Conservation (phyloP, 2,329 filamentous ascomycete genomes). For the Helotiales sp. region DNA sequence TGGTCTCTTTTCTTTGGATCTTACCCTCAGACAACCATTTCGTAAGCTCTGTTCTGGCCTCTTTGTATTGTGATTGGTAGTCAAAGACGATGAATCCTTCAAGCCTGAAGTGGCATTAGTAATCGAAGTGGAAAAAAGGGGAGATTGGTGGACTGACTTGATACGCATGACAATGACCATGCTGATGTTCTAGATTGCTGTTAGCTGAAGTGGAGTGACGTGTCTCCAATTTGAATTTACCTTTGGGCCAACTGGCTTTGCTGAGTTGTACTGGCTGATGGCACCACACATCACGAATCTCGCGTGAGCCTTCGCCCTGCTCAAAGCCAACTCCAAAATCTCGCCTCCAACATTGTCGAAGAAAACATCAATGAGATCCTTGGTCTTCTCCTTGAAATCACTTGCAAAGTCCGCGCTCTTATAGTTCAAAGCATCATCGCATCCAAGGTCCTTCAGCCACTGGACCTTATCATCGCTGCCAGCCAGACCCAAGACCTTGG, state of each 20-base stretch:
- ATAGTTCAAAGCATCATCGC: conserved; percentile 72
- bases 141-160: conserved; percentile 41
- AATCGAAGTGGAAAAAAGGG: not conserved
- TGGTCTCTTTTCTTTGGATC: conserved; percentile 72
- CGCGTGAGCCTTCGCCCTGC: conserved; percentile 63
- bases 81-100: conserved; percentile 78
- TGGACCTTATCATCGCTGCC: conserved; percentile 70
- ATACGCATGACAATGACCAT: conserved; percentile 60
- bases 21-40: conserved; percentile 75
- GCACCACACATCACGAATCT: conserved; percentile 74
- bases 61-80: conserved; percentile 60
- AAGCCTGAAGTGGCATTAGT: conserved; percentile 49
- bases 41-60: conserved; percentile 64
- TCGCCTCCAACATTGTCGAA: conserved; percentile 78
- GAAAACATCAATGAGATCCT: conserved; percentile 68
- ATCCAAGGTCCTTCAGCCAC: conserved; percentile 69
- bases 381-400: conserved; percentile 65
- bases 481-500: conserved; percentile 65
- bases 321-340: conserved; percentile 69
- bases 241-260: conserved; percentile 59
- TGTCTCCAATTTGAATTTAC: conserved; percentile 36
- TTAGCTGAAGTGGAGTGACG: conserved; percentile 18
- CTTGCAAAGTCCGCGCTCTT: conserved; percentile 65
- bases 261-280: conserved; percentile 72
- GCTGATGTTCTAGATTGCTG: conserved; percentile 50